Evolutionary conservation across 2,329 filamentous ascomycete genomes (phyloP).

Genomic region (Fusarium sarcochroum): DNA sequence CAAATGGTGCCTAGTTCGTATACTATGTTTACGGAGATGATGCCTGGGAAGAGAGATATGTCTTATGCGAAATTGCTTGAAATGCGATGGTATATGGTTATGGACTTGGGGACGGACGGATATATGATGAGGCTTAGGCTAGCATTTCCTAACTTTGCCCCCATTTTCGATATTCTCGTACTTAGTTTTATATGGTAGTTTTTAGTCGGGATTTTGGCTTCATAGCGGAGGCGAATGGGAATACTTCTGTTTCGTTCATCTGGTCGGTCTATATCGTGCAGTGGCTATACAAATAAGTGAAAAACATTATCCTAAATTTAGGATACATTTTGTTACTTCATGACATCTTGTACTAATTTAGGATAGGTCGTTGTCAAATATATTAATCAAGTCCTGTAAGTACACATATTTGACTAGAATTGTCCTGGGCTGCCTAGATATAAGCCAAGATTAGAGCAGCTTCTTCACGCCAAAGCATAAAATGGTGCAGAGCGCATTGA

Average conservation of each 20-base stretch:
- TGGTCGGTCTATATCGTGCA: background rate
- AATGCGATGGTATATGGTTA: slow-evolving; percentile 31
- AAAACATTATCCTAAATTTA: too few species aligned
- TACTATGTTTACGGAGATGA: slow-evolving; percentile 41
- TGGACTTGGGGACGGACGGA: slow-evolving; percentile 17
- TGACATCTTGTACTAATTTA: too few species aligned
- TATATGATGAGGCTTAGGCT: slow-evolving; percentile 18
- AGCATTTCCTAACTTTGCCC: slow-evolving; percentile 12
- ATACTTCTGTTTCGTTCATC: slow-evolving; percentile 20
- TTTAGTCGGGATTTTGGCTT: slow-evolving; percentile 39
- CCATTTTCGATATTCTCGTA: slow-evolving; percentile 38
- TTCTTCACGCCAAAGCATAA: too few species aligned
- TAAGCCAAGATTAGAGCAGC: too few species aligned
- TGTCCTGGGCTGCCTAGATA: too few species aligned
- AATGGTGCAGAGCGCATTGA: too few species aligned
- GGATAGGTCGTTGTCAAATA: too few species aligned
- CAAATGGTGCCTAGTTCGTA: slow-evolving; percentile 33
- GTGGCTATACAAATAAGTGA: too few species aligned
- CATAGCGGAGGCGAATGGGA: slow-evolving; percentile 55
- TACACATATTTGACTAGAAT: too few species aligned
- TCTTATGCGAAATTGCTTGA: slow-evolving; percentile 37
- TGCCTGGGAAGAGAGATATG: slow-evolving; percentile 32
- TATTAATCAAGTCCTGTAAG: too few species aligned
- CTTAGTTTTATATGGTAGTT: slow-evolving; percentile 35
- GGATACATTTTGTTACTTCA: too few species aligned